Conservation (phyloP, 2,329 filamentous ascomycete species). For the Pseudogymnoascus pannorum region DNA sequence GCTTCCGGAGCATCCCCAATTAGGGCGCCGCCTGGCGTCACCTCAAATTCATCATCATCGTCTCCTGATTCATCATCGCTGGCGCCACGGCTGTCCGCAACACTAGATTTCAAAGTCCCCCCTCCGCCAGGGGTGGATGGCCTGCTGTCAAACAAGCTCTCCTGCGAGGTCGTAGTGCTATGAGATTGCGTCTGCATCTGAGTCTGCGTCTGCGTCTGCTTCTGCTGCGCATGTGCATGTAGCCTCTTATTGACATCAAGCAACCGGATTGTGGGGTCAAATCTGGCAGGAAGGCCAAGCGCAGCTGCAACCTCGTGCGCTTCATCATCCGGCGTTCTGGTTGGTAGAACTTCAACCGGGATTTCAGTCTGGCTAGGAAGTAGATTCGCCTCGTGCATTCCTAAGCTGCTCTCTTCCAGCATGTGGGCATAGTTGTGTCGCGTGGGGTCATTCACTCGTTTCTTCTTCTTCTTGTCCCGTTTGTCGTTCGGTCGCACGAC, state of each 20-base stretch:
- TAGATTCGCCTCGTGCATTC: slow-evolving; percentile 26
- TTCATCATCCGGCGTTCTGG: slow-evolving; percentile 46
- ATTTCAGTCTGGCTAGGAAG: slow-evolving; percentile 17
- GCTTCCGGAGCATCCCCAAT: slow-evolving; percentile 18
- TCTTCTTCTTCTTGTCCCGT: slow-evolving; percentile 63
- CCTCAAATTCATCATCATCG: slow-evolving; percentile 28
- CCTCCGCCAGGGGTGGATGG: slow-evolving; percentile 21
- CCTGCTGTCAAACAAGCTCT: slow-evolving; percentile 15
- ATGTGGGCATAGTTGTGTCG: slow-evolving; percentile 59
- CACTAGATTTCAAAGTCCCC: slow-evolving; percentile 34
- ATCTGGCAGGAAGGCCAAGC: slow-evolving; percentile 53
- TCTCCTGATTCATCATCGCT: slow-evolving; percentile 31
- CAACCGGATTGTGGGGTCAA: slow-evolving; percentile 57
- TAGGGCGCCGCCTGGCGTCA: slow-evolving; percentile 22
- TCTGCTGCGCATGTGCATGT: slow-evolving; percentile 6
- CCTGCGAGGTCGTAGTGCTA: not conserved
- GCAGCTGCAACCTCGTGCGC: slow-evolving; percentile 58
- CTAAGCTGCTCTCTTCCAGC: slow-evolving; percentile 47
- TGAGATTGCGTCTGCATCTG: not conserved
- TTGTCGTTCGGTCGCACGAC: slow-evolving; percentile 64
- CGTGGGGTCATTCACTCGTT: slow-evolving; percentile 56
- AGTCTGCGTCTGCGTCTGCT: not conserved
- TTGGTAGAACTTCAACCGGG: slow-evolving; percentile 14
- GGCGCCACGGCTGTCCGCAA: slow-evolving; percentile 22
- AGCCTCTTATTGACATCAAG: slow-evolving; percentile 31